Evolutionary conservation across 108 stramenopile genomes (phyloP).

Genomic region (Tribonema minus): DNA sequence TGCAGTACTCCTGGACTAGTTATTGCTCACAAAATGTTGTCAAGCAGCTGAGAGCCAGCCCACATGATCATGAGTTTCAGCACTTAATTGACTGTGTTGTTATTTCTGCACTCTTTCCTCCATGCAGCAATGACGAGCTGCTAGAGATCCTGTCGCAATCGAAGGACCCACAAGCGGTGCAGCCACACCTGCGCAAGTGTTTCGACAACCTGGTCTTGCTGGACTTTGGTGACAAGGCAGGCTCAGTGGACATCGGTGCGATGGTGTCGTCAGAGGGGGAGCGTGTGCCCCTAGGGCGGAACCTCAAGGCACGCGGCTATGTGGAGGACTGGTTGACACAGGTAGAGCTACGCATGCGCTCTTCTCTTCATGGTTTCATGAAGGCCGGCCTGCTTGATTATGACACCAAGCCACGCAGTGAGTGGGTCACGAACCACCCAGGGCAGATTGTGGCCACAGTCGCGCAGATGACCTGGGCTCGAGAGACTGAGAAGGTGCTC

Average conservation of each 20-base stretch:
- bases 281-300: conserved; percentile 57
- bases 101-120: too few species aligned
- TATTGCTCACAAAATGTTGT: too few species aligned
- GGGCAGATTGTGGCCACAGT: conserved; percentile 66
- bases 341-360: conserved; percentile 56
- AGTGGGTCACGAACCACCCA: conserved; percentile 58
- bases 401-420: conserved; percentile 37
- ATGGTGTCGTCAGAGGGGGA: conserved; percentile 64
- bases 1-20: too few species aligned
- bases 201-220: conserved; percentile 66
- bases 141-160: conserved; percentile 67
- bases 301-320: conserved; percentile 61
- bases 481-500: conserved; percentile 58
- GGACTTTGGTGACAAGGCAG: conserved; percentile 57
- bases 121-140: conserved; percentile 26
- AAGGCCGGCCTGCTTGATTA: conserved; percentile 62
- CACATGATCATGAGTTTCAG: too few species aligned
- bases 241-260: conserved; percentile 56
- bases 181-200: conserved; percentile 68
- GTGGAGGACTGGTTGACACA: conserved; percentile 66
- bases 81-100: too few species aligned
- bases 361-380: conserved; percentile 52
- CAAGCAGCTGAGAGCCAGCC: too few species aligned
- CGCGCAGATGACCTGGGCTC: conserved; percentile 63
- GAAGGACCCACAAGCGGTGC: conserved; percentile 66